Evolutionary conservation across 1,284 basidiomycete species (phyloP).

Genomic region (Ganoderma boninense): DNA sequence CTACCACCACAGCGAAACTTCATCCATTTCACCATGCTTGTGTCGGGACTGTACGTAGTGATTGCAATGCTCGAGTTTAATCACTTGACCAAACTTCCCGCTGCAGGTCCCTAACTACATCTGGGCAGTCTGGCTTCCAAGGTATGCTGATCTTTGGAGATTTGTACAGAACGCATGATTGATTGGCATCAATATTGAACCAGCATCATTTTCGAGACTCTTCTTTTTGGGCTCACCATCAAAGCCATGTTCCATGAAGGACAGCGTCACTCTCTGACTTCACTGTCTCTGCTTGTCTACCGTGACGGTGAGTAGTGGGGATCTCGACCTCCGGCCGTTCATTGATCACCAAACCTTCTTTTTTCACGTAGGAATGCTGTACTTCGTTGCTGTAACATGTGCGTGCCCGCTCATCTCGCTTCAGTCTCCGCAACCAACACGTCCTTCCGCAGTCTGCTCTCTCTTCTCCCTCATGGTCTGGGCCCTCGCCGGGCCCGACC

Average conservation of each 20-base stretch:
- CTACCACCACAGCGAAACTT: constrained; percentile 29
- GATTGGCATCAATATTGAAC: neutral
- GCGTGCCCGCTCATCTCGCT: constrained; percentile 8
- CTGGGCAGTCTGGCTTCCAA: constrained; percentile 43
- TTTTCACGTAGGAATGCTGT: constrained; percentile 38
- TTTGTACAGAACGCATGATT: neutral
- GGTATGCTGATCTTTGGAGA: constrained; percentile 23
- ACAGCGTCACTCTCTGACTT: constrained; percentile 36
- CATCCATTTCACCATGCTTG: constrained; percentile 39
- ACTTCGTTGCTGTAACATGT: constrained; percentile 42
- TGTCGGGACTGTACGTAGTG: constrained; percentile 35
- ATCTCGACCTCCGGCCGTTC: neutral
- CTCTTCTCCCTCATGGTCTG: constrained; percentile 43
- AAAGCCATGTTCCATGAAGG: constrained; percentile 37
- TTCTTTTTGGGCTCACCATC: constrained; percentile 42
- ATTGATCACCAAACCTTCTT: neutral
- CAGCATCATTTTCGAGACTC: constrained; percentile 42
- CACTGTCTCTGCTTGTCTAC: constrained; percentile 40
- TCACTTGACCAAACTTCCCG: neutral
- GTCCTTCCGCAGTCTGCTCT: constrained; percentile 37
- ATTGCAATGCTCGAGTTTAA: neutral
- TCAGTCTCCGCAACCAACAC: neutral
- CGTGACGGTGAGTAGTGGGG: constrained; percentile 37
- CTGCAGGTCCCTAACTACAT: constrained; percentile 40
- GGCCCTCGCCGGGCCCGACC: constrained; percentile 42